These are phyloP conservation scores for Claviceps arundinis DNA, from an alignment of 2,329 filamentous ascomycete species.

Conservation along the genomic window DNA sequence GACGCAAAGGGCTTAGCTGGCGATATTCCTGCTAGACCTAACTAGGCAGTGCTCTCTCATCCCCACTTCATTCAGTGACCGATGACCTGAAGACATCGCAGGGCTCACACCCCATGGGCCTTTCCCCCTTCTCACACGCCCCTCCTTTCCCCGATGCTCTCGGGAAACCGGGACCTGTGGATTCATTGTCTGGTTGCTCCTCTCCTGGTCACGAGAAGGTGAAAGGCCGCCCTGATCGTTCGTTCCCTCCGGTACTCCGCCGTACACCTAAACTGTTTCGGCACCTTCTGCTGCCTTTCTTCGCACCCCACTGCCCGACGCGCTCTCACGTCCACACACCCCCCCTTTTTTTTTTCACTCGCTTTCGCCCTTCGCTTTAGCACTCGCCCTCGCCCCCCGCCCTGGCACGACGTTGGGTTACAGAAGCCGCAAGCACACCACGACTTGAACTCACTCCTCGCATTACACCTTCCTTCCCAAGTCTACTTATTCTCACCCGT, in stretches of 20 bases:
- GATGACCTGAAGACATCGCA: neutral
- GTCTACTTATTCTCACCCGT: slow-evolving; percentile 2
- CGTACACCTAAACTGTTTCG: neutral
- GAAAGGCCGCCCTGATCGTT: neutral
- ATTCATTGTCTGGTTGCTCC: neutral
- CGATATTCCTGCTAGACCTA: neutral
- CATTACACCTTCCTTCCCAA: slow-evolving; percentile 7
- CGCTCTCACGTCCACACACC: neutral
- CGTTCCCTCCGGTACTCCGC: neutral
- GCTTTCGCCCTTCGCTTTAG: neutral
- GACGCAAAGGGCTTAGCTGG: neutral
- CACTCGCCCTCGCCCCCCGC: neutral
- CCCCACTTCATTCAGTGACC: neutral
- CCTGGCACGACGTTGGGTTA: slow-evolving; percentile 1
- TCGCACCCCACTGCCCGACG: neutral
- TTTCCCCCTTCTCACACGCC: neutral
- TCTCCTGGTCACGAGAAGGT: slow-evolving; percentile 4
- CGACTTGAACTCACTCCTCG: slow-evolving; percentile 1
- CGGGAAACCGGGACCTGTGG: neutral
- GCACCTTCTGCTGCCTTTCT: neutral
- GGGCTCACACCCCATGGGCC: neutral
- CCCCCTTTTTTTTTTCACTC: neutral
- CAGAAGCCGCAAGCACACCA: slow-evolving; percentile 1
- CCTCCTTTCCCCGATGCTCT: neutral
- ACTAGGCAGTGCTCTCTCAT: neutral